A percentile compares a stretch with the other conserved stretches of the same genome.
These are phyloP conservation scores for Biscogniauxia marginata DNA, from an alignment of 2,329 filamentous ascomycete species.

Conservation along the genomic window DNA sequence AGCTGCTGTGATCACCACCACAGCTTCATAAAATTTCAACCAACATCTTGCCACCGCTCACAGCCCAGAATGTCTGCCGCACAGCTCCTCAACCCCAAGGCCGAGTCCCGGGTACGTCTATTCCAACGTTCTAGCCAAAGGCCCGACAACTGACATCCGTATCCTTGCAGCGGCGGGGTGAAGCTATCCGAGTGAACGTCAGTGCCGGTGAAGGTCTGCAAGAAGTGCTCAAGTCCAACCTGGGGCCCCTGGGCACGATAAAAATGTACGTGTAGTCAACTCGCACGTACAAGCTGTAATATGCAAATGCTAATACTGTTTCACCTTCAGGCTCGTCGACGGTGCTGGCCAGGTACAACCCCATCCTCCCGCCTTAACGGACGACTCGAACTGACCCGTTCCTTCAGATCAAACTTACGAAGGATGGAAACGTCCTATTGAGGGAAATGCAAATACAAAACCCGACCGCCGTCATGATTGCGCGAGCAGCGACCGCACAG, in stretches of 20 bases:
- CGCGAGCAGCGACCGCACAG: constrained; percentile 86
- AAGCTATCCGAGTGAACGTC: constrained; percentile 97
- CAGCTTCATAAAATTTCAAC: constrained; percentile 1
- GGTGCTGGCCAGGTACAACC: constrained; percentile 62
- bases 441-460: constrained; percentile 94
- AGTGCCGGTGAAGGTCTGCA: constrained; percentile 89
- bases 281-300: no score
- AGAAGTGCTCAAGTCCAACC: constrained; percentile 93
- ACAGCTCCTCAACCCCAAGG: constrained; percentile 97
- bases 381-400: constrained; percentile 14
- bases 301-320: background rate
- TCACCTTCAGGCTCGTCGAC: constrained; percentile 59
- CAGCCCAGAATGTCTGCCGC: constrained; percentile 77
- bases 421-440: constrained; percentile 88
- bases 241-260: constrained; percentile 89
- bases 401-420: constrained; percentile 91
- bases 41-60: constrained; percentile 5
- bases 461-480: constrained; percentile 87
- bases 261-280: constrained; percentile 82
- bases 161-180: constrained; percentile 76
- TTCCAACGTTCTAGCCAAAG: constrained; percentile 17
- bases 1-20: background rate
- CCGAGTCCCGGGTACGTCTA: constrained; percentile 77
- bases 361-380: constrained; percentile 12
- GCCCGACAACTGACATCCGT: constrained; percentile 34